Evolutionary conservation across 495 filamentous ascomycete species (phyloP), one percentile per base, ranked within the genome.

Genomic region (Penicillium herquei): DNA sequence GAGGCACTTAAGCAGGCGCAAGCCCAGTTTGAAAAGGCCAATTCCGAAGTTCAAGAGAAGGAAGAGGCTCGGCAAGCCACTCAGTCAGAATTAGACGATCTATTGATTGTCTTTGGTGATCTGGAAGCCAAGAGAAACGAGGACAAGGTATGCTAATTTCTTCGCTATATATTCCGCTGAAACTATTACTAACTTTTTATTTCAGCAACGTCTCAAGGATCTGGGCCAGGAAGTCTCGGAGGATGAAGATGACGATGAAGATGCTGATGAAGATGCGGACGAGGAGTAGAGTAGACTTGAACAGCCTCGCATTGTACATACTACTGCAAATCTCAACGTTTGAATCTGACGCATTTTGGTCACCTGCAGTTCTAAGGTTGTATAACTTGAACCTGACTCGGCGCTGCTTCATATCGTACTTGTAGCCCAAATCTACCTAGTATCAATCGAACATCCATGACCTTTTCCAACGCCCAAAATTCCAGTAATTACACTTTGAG

Each of bases 101-200:
- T 96, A 61, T 72, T 96, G 37, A 88, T 94, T 77, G 85, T 96
- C 33, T 88, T 96, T 68, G 87, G 82, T n/a, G 91, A 96, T 63
- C 61, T 94, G n/a, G 91, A 96, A 69, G 87, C 92, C 47, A 95
- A 93, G 77, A 78, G 87, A 55, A 76, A 80, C 9, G 83, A 83
- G 54, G 91, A 94, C 63, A 94, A 92, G 83, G 89, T 91, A 77
- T 63, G 78, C 75, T 50, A 30, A 33, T 11, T 17, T 39, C 3
- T n/a, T 7, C 30, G 10, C 3, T 8, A 35, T 6, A 49, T 14
- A 11, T 12, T 12, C 13, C 0, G 8, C 3, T 39, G 37, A 7
- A 30, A 18, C 4, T 11, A 11, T 37, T 16, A 37, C 46, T 49
- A 49, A 49, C 14, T 11, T 35, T 17, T 12, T 6, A 17, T 11